Evolutionary conservation across 2,329 filamentous ascomycete genomes (phyloP), one percentile per base, ranked within the genome.

Genomic region (Penicillium sp.): DNA sequence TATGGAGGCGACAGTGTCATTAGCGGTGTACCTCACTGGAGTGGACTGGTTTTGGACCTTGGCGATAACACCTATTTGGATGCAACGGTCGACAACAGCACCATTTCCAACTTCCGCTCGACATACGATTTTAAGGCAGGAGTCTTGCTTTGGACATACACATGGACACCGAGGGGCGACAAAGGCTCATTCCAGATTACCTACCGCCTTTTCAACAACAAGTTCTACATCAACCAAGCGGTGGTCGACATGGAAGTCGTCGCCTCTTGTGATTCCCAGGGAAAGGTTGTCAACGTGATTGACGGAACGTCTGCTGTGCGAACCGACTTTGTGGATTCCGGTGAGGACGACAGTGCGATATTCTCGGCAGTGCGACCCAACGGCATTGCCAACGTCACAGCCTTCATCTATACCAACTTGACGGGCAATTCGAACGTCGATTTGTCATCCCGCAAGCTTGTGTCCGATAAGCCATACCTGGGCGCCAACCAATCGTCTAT

Each of bases 1-100:
- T 85, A 86, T 67, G 84, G 84, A 6, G 80, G 80, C 49, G 86
- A 89, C 60, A 86, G 81, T 57, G 83, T 86, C 44, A 86, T 88
- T 54, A 81, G 79, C 44, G 86, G 86, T 23, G 77, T 89, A 13
- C 86, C 86, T 6, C 85, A 88, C 62, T 86, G 83, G 77, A 76
- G 77, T 24, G 81, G 80, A 1, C 68, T 87, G 32, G 66, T 83
- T 31, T 72, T 87, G 15, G 76, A 82, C 45, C 68, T 81, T 3
- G 78, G 78, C 2, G 73, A 78, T 47, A 74, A 74, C 23, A 69
- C 72, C 7, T 75, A 80, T 42, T 72, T 89, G 28, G 78, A 85
- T 69, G 81, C 84, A 3, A 80, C 75, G 0, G 82, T 84, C 2
- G 73, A 81, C 41, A 77, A 75, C 28, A 69, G 69, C 0, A 80